Evolutionary conservation across 1,284 basidiomycete genomes (phyloP), one percentile per base, ranked within the genome.

Genomic region (Polyporus tsugae): DNA sequence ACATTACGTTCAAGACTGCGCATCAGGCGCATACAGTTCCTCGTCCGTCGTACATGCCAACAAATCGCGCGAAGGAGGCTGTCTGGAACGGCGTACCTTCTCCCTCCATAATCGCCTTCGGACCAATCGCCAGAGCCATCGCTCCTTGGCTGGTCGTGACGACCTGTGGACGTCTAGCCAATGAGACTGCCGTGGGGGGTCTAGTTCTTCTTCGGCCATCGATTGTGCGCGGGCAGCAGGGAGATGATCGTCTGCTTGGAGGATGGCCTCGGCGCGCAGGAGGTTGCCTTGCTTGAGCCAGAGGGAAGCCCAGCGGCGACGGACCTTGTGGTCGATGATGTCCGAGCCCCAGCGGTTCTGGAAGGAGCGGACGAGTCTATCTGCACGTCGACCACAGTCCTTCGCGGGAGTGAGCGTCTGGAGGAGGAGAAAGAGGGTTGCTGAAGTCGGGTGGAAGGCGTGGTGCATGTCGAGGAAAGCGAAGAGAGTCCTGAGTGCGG

Each of bases 391-490:
- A 33, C 87, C 90, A 71, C 89, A 84, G 33, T 78, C 80, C 69
- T 81, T 83, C 33, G 82, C 83, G 60, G 77, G 73, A 61, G 78
- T 79, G 61, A 94, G 80, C 63, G 84, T 82, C 44, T 83, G 79
- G 44, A 94, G 82, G 55, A 93, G 80, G 41, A 89, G 79, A 73
- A 84, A 86, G 29, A 93, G 76, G 1, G 92, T 92, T n/a, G 80
- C 82, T n/a, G 89, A 78, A 42, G 84, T 87, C 25, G 92, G 91
- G 39, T 74, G 80, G 44, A 93, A 75, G 64, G 78, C 78, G 13
- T 83, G 81, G 74, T 89, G 86, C 61, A 83, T 68, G 29, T 74
- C 74, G 55, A 90, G 72, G 49, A 91, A 80, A 29, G 79, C 79
- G 66, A 80, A 73, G 39, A 78, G 62, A 38, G 69, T 87, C 77